These are phyloP conservation scores for Tricholoma matsutake DNA, from an alignment of 768 basidiomycete genomes.

Conservation along the genomic window DNA sequence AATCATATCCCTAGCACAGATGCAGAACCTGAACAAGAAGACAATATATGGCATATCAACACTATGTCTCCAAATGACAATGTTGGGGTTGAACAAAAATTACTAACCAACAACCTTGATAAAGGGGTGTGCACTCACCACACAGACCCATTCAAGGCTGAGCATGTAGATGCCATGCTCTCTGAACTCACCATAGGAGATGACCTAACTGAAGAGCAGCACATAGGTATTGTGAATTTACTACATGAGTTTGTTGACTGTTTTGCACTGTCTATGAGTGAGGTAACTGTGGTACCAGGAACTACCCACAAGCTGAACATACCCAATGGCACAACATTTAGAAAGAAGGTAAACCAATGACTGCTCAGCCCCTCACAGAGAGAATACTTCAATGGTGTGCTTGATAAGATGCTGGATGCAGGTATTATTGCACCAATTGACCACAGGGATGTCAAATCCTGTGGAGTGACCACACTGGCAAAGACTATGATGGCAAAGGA, in stretches of 20 bases:
- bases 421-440: slow-evolving; percentile 31
- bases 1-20: background rate
- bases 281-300: slow-evolving; percentile 16
- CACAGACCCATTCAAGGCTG: slow-evolving; percentile 23
- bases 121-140: slow-evolving; percentile 17
- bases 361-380: slow-evolving; percentile 29
- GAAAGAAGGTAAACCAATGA: no score
- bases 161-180: slow-evolving; percentile 18
- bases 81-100: background rate
- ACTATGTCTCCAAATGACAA: background rate
- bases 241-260: slow-evolving; percentile 28
- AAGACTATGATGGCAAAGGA: no score
- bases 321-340: no score
- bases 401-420: slow-evolving; percentile 34
- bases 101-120: background rate
- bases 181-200: slow-evolving; percentile 15
- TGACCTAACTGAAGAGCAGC: slow-evolving; percentile 21
- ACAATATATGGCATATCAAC: slow-evolving; percentile 7
- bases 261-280: no score
- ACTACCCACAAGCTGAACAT: slow-evolving; percentile 4
- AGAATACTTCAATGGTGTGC: no score
- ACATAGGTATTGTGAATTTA: slow-evolving; percentile 17
- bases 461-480: no score
- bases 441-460: slow-evolving; percentile 32
- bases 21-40: background rate